Evolutionary conservation across 768 basidiomycete genomes (phyloP).

Genomic region (Boletus rubroflammeus): DNA sequence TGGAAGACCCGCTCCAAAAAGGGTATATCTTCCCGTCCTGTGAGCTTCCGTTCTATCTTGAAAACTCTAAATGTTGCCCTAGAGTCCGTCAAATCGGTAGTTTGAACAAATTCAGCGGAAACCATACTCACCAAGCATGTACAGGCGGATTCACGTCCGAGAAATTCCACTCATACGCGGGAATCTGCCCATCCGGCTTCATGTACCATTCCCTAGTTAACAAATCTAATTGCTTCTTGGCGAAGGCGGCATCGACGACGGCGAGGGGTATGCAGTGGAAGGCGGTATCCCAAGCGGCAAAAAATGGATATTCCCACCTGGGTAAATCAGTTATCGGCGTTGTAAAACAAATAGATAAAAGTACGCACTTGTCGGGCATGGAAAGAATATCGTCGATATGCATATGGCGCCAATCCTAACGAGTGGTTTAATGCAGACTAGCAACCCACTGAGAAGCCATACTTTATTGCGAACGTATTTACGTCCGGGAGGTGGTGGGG

Average conservation of each 20-base stretch:
- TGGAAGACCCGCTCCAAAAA: constrained; percentile 99
- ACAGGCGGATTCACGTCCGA: constrained; percentile 98
- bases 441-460: constrained; percentile 19
- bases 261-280: constrained; percentile 99
- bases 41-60: constrained; percentile 97
- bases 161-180: constrained; percentile 99
- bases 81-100: constrained; percentile 1
- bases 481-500: constrained; percentile 86
- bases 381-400: constrained; percentile 94
- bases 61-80: constrained; percentile 98
- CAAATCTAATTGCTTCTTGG: constrained; percentile 95
- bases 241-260: constrained; percentile 90
- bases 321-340: constrained; percentile 4
- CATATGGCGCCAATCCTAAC: constrained; percentile 91
- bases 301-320: constrained; percentile 99
- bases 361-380: constrained; percentile 93
- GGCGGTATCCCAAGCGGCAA: constrained; percentile 98
- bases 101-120: not conserved
- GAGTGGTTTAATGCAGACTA: not conserved
- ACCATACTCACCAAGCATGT: constrained; percentile 76
- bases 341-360: not conserved
- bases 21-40: constrained; percentile 81
- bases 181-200: constrained; percentile 98
- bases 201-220: constrained; percentile 99
- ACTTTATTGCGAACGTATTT: constrained; percentile 83